Percentiles rank a stretch among this genome's conserved stretches.
Evolutionary conservation across 768 basidiomycete genomes (phyloP).

Genomic region (Hericium coralloides): DNA sequence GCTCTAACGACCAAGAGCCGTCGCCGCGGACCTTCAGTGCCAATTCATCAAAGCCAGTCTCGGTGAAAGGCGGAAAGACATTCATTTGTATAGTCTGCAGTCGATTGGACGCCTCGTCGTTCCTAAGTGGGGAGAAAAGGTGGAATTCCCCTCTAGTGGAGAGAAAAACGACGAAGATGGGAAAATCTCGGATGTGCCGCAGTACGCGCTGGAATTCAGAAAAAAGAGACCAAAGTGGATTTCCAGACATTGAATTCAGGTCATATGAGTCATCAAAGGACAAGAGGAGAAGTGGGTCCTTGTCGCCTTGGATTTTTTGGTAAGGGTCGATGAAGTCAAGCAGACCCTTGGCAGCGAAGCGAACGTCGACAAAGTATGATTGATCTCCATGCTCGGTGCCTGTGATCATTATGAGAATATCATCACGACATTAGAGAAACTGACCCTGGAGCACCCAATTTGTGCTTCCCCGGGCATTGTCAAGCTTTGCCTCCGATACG

Average conservation of each 20-base stretch:
- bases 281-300: conserved; percentile 9
- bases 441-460: too few species aligned
- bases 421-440: too few species aligned
- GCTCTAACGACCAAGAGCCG: conserved; percentile 7
- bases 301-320: background rate
- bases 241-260: conserved; percentile 1
- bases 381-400: too few species aligned
- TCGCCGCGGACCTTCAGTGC: conserved; percentile 5
- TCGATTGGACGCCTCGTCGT: conserved; percentile 3
- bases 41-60: conserved; percentile 19
- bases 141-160: conserved; percentile 17
- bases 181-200: conserved; percentile 3
- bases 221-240: background rate
- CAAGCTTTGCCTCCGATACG: too few species aligned
- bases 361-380: too few species aligned
- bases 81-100: conserved; percentile 3
- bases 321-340: background rate
- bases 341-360: background rate
- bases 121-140: conserved; percentile 2
- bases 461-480: too few species aligned
- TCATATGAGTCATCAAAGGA: conserved; percentile 19
- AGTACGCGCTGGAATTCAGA: conserved; percentile 11
- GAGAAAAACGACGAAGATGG: conserved; percentile 17
- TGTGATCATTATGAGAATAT: too few species aligned
- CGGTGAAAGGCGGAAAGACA: conserved; percentile 12